phyloP scores from a whole-genome alignment of 2,329 filamentous ascomycete genomes.

The Microsporum canis region DNA sequence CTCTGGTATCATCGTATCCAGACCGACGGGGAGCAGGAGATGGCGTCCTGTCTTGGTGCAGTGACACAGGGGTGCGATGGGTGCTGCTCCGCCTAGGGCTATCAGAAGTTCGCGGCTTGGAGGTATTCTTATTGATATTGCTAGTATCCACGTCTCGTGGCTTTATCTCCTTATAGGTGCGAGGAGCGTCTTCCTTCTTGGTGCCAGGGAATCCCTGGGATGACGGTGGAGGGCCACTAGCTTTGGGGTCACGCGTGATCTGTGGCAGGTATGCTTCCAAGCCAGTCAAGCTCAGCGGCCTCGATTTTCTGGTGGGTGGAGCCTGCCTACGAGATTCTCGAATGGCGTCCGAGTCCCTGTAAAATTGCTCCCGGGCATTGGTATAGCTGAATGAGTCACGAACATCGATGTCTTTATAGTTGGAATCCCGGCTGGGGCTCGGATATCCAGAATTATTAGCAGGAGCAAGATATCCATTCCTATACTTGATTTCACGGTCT shows the following conservation, averaged over 20 bases:
- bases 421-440: conserved; percentile 11
- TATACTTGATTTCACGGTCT: conserved; percentile 8
- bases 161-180: background rate
- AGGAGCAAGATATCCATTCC: conserved; percentile 22
- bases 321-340: conserved; percentile 16
- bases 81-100: conserved; percentile 26
- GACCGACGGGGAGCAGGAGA: conserved; percentile 32
- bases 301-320: conserved; percentile 16
- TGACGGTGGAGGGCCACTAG: background rate
- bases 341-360: conserved; percentile 33
- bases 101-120: conserved; percentile 27
- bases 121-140: background rate
- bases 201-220: background rate
- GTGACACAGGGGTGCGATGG: conserved; percentile 33
- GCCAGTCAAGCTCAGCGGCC: conserved; percentile 32
- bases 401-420: conserved; percentile 28
- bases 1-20: conserved; percentile 35
- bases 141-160: background rate
- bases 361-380: conserved; percentile 36
- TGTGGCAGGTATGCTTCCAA: conserved; percentile 26
- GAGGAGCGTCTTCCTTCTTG: background rate
- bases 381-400: conserved; percentile 39
- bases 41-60: conserved; percentile 38
- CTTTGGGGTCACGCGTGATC: conserved; percentile 7
- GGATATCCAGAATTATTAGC: conserved; percentile 14